Percentiles rank a stretch among this genome's conserved stretches.
phyloP scores from a whole-genome alignment of 495 filamentous ascomycete genomes.

The Margaritispora aquatica region DNA sequence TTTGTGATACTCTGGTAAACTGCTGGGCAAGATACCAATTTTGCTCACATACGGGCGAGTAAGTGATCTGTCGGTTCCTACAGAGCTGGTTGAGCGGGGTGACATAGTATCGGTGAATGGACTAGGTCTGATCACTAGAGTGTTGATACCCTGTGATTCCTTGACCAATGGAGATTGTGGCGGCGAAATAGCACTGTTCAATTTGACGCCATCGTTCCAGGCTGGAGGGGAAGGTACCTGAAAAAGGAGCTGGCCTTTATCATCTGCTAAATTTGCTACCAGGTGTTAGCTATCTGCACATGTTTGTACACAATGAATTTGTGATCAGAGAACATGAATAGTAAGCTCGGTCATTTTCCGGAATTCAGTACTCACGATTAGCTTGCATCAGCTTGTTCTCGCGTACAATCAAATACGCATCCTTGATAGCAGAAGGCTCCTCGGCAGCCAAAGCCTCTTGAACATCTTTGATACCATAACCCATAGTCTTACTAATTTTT shows the following conservation, averaged over 20 bases:
- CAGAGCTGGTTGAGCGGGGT: slow-evolving; percentile 19
- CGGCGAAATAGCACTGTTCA: slow-evolving; percentile 23
- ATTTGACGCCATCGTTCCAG: slow-evolving; percentile 29
- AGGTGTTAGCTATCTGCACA: neutral
- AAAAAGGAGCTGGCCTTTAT: slow-evolving; percentile 37
- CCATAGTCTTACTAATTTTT: slow-evolving; percentile 96
- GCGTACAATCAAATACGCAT: slow-evolving; percentile 94
- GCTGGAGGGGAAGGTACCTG: slow-evolving; percentile 44
- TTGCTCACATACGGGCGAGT: slow-evolving; percentile 59
- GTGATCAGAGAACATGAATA: no score
- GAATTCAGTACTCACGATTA: slow-evolving; percentile 67
- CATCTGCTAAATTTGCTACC: slow-evolving; percentile 34
- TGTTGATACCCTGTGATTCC: slow-evolving; percentile 14
- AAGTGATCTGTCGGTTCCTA: slow-evolving; percentile 32
- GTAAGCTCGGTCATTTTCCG: no score
- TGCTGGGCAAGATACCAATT: slow-evolving; percentile 84
- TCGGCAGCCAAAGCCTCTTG: slow-evolving; percentile 86
- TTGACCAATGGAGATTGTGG: slow-evolving; percentile 27
- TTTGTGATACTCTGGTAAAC: slow-evolving; percentile 80
- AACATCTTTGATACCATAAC: slow-evolving; percentile 90
- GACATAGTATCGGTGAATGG: slow-evolving; percentile 27
- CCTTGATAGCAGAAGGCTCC: slow-evolving; percentile 96
- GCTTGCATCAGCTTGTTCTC: slow-evolving; percentile 97
- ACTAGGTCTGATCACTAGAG: slow-evolving; percentile 27
- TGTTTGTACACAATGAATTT: no score